Base-by-base conservation (phyloP, 2,329 filamentous ascomycete genomes). In the Cladosporium sp. region DNA sequence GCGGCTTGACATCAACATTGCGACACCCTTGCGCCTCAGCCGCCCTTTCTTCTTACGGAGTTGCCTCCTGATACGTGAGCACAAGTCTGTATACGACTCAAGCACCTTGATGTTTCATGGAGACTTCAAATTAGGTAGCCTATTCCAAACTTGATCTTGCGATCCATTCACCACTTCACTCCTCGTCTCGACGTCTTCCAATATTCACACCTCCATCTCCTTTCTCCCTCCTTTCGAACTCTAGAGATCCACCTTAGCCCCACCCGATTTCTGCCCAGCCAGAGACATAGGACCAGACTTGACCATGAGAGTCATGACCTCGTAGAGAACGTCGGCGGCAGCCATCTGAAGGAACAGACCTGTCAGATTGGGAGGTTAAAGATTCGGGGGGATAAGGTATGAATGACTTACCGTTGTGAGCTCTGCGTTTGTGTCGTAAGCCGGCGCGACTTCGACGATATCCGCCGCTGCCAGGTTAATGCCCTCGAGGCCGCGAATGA, bases 231-330 rank as follows among this genome's bases (percentile, higher is more conserved):
- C 10, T 15, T 14, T 3, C 24, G 24, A 10, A 41, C 3, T 47
- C 24, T 38, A 59, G 2, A 59, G 36, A 32, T 59, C 57, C 7
- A 30, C 57, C 26, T 59, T 59, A 26, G 36, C 57, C 11, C 52
- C 52, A 55, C 52, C 52, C 8, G 41, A 26, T 7, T 38, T 47
- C n/a, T 59, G 57, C 11, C 36, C 57, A 32, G 36, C n/a, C 24
- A 59, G 10, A 15, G 61, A 57, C 69, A 92, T 79, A 0, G 90
- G 89, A 0, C 90, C 91, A 72, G 88, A 88, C 84, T 92, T 92
- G 18, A 92, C 90, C 90, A 93, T 93, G 68, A 93, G 84, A 14
- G 87, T 91, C 86, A 93, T 90, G 58, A 93, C 86, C 78, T 94
- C 90, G 74, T 90, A 93, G 24, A 93, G 78, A 0, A 86, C 86